Evolutionary conservation across 768 basidiomycete genomes (phyloP), one percentile per base, ranked within the genome.

Genomic region (Cantharellus anzutake): DNA sequence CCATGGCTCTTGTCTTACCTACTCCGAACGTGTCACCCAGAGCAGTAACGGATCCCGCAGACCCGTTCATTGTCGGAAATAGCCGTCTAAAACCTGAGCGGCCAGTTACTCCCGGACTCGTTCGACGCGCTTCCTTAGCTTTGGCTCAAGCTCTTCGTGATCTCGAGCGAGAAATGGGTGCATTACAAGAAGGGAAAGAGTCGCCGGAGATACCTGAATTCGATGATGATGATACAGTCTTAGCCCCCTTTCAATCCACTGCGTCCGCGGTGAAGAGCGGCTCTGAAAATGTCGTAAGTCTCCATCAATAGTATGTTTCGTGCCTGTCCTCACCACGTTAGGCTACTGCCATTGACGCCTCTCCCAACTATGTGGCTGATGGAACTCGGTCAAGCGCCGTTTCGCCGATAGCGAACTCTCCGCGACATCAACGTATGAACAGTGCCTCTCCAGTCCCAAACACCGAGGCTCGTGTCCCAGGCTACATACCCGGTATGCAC

Each of bases 401-500:
- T 29, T 29, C 20, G 20, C 20, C 20, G 20, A 29, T 29, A 29
- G 20, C 20, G 20, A 29, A 29, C 20, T 29, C 20, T 29, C 20
- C 7, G 7, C 52, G 14, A 37, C 38, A 55, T 55, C 11, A 7
- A 7, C 52, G 52, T 55, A 37, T 11, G 7, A 55, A 11, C 7
- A 55, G 52, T 37, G 52, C 57, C 4, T 60, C 60, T 42, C 60
- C 60, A 3, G n/a, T 60, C 5, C 57, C 60, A 35, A 5, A n/a
- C 4, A 20, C 16, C 14, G 57, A 59, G 0, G 75, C 77, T 50
- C 75, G 79, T 44, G 67, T 86, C 29, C 87, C 88, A 59, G 88
- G 88, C 11, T 91, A 91, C 70, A 81, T 88, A 60, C 88, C 88
- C 34, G 88, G 88, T 5, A 91, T 91, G 88, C 84, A 85, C 29